These are phyloP conservation scores for Magnolia changhungtana DNA, from an alignment of 164 flowering plant species.

Conservation along the genomic window DNA sequence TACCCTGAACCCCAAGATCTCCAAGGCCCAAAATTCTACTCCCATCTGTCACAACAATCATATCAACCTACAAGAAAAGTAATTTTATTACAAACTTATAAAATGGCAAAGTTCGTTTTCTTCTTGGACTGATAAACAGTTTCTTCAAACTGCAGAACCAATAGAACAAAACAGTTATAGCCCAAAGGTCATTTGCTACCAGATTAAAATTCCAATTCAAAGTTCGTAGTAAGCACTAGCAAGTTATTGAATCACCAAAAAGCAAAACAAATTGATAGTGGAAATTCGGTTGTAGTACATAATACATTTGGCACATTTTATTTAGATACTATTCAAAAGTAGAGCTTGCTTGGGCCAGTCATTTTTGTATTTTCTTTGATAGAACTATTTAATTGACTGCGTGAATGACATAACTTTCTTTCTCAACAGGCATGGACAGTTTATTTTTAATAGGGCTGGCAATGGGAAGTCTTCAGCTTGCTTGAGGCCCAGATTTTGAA, in stretches of 20 bases:
- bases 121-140: not conserved
- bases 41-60: conserved; percentile 99
- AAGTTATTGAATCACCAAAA: not conserved
- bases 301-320: not conserved
- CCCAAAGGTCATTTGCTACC: not conserved
- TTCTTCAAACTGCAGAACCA: not conserved
- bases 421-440: too few relatives aligned
- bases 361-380: not conserved
- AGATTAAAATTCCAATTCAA: not conserved
- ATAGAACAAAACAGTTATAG: not conserved
- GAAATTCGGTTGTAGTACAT: not conserved
- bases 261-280: not conserved
- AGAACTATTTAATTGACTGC: too few relatives aligned
- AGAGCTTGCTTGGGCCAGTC: not conserved
- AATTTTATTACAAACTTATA: conserved; percentile 2
- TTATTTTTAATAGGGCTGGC: too few relatives aligned
- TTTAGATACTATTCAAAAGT: not conserved
- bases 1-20: conserved; percentile 97
- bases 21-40: conserved; percentile 98
- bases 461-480: too few relatives aligned
- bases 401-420: not conserved
- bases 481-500: too few relatives aligned
- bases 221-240: not conserved
- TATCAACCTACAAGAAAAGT: conserved; percentile 72
- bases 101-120: not conserved